phyloP scores from a whole-genome alignment of 2,329 filamentous ascomycete species.

The Colletotrichum sp. region DNA sequence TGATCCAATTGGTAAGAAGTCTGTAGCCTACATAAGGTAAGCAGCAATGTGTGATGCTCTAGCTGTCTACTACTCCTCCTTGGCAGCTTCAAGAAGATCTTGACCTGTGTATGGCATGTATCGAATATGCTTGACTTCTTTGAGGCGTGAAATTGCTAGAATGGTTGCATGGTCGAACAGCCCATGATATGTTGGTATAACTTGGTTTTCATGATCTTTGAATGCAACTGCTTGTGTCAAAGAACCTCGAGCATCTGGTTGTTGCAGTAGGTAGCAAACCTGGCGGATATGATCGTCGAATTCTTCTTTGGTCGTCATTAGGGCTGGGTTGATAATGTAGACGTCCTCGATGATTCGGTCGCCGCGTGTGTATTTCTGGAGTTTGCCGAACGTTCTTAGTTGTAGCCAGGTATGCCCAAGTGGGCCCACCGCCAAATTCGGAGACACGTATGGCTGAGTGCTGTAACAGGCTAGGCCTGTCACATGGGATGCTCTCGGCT shows the following conservation, averaged over 20 bases:
- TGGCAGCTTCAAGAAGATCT: neutral
- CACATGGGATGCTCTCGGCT: no score
- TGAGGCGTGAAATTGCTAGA: neutral
- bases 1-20: neutral
- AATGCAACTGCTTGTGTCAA: fast-evolving
- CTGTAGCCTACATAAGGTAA: neutral
- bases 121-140: neutral
- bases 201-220: no score
- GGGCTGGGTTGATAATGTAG: neutral
- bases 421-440: no score
- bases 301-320: fast-evolving
- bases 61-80: neutral
- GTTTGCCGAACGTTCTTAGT: neutral
- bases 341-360: neutral
- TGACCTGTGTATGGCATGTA: neutral
- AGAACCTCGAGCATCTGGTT: neutral
- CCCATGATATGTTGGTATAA: neutral
- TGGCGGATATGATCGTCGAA: fast-evolving
- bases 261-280: fast-evolving
- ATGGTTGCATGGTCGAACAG: neutral
- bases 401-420: neutral
- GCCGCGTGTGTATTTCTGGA: neutral
- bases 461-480: no score
- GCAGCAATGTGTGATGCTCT: neutral
- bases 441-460: neutral